A percentile compares a stretch with the other conserved stretches of the same genome.
These are phyloP conservation scores for Trichoderma oligosporum DNA, from an alignment of 2,329 filamentous ascomycete genomes.

Conservation along the genomic window DNA sequence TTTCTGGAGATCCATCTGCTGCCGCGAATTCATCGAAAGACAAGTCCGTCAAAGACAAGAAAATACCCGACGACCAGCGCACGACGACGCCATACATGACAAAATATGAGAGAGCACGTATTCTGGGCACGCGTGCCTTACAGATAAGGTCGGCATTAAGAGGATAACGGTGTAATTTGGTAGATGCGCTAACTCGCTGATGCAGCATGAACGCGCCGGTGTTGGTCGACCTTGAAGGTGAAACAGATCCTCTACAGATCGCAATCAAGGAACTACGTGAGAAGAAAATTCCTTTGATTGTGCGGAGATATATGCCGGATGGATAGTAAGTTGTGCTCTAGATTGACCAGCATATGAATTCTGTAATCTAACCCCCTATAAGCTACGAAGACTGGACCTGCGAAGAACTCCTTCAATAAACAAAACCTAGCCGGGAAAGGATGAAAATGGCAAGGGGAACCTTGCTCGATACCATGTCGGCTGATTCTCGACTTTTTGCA, in stretches of 20 bases:
- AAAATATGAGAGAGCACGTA: constrained; percentile 94
- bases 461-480: not conserved
- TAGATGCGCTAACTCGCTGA: constrained; percentile 20
- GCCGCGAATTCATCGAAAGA: constrained; percentile 54
- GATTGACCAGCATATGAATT: not conserved
- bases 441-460: not conserved
- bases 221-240: constrained; percentile 91
- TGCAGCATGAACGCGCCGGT: constrained; percentile 93
- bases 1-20: constrained; percentile 60
- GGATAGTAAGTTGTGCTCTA: constrained; percentile 67
- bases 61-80: constrained; percentile 82
- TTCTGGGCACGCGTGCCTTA: constrained; percentile 85
- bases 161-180: constrained; percentile 11
- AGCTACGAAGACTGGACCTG: constrained; percentile 99
- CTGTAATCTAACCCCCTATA: constrained; percentile 20
- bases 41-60: constrained; percentile 70
- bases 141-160: constrained; percentile 81
- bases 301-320: constrained; percentile 92
- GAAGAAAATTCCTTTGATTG: constrained; percentile 97
- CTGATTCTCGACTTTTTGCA: not conserved
- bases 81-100: constrained; percentile 98
- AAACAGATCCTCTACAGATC: constrained; percentile 96
- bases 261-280: constrained; percentile 95
- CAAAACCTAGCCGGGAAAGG: not conserved
- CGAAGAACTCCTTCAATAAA: constrained; percentile 76